These are phyloP conservation scores for Aspergillus ibericus DNA, from an alignment of 2,329 filamentous ascomycete genomes.

Conservation along the genomic window DNA sequence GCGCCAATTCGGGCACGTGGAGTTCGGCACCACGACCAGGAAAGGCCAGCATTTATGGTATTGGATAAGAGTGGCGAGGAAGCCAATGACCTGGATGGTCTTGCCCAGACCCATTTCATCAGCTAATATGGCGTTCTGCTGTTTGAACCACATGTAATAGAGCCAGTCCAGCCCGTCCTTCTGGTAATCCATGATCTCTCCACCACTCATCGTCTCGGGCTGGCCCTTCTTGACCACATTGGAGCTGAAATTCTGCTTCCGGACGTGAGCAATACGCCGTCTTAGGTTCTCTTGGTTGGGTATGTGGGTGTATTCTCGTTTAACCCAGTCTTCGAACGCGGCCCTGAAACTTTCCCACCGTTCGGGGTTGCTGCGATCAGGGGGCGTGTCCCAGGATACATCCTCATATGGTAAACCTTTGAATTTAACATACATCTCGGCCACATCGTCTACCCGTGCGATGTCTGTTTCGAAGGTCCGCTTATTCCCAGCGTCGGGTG, in stretches of 20 bases:
- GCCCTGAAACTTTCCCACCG: slow-evolving; percentile 76
- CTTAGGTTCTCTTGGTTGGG: slow-evolving; percentile 58
- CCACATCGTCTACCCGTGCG: slow-evolving; percentile 69
- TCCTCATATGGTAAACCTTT: slow-evolving; percentile 91
- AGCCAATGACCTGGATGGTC: slow-evolving; percentile 86
- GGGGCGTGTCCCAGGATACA: slow-evolving; percentile 83
- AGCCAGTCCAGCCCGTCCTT: slow-evolving; percentile 94
- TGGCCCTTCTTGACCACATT: slow-evolving; percentile 68
- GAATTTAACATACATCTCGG: slow-evolving; percentile 80
- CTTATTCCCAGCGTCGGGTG: slow-evolving; percentile 45
- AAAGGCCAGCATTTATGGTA: slow-evolving; percentile 82
- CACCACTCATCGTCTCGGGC: slow-evolving; percentile 70
- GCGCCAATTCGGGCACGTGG: slow-evolving; percentile 96
- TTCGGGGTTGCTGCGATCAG: slow-evolving; percentile 58
- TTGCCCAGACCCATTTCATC: slow-evolving; percentile 99
- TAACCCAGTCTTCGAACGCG: slow-evolving; percentile 84
- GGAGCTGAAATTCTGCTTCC: slow-evolving; percentile 64
- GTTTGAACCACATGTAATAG: slow-evolving; percentile 80
- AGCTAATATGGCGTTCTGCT: slow-evolving; percentile 84
- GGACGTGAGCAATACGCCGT: slow-evolving; percentile 67
- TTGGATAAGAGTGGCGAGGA: slow-evolving; percentile 72
- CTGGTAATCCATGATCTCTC: slow-evolving; percentile 90
- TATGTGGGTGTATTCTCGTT: slow-evolving; percentile 71
- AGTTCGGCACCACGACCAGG: slow-evolving; percentile 87
- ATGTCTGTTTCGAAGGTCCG: slow-evolving; percentile 67